Percentiles rank a stretch among this genome's conserved stretches.
Evolutionary conservation across 1,284 basidiomycete genomes (phyloP).

Genomic region (Gymnopus androsaceus): DNA sequence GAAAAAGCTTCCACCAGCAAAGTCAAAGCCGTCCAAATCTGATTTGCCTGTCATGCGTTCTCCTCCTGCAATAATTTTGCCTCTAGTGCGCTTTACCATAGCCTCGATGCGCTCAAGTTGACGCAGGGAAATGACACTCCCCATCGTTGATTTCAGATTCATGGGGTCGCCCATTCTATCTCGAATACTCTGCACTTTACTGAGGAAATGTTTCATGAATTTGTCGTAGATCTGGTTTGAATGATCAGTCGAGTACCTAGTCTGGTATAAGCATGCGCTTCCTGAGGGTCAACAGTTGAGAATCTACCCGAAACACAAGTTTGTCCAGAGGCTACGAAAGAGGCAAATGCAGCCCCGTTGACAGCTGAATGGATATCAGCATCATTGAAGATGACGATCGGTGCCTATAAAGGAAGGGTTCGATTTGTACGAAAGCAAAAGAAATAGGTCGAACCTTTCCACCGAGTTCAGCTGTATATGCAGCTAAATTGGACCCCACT

Average conservation of each 20-base stretch:
- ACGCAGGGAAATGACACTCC: conserved; percentile 67
- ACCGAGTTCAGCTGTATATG: conserved; percentile 79
- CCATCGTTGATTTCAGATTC: conserved; percentile 73
- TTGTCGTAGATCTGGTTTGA: conserved; percentile 67
- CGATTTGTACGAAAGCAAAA: background rate
- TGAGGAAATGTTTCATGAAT: conserved; percentile 63
- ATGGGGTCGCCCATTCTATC: conserved; percentile 73
- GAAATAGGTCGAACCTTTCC: conserved; percentile 57
- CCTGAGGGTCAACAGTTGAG: too few species aligned
- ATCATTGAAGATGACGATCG: conserved; percentile 76
- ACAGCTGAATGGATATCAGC: conserved; percentile 69
- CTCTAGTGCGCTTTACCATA: conserved; percentile 64
- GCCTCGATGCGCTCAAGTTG: conserved; percentile 66
- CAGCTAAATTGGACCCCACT: conserved; percentile 70
- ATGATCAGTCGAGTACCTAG: conserved; percentile 73
- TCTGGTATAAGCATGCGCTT: too few species aligned
- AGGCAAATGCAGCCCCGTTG: conserved; percentile 80
- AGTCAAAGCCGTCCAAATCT: conserved; percentile 66
- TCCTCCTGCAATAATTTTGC: conserved; percentile 69
- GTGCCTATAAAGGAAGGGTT: conserved; percentile 53
- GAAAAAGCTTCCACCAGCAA: conserved; percentile 71
- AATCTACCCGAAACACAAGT: conserved; percentile 85
- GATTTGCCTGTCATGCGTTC: conserved; percentile 59
- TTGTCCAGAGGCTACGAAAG: conserved; percentile 83
- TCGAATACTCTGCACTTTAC: conserved; percentile 64